Percentiles rank a stretch among this genome's conserved stretches.
These are phyloP conservation scores for Plantago elongata DNA, from an alignment of 257 asterid genomes.

Conservation along the genomic window DNA sequence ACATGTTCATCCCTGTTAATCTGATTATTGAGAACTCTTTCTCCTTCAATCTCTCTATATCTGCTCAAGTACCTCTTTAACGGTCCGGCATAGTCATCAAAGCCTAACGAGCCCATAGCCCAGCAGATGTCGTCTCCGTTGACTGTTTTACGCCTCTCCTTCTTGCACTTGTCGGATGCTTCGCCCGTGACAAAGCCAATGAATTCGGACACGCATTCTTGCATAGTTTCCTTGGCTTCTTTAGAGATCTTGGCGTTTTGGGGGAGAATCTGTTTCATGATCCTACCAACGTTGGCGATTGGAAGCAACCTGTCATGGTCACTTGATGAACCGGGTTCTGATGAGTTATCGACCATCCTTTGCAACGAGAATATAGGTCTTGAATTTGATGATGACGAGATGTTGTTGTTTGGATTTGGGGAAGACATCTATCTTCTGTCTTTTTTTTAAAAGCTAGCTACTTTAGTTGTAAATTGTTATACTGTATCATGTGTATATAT, in stretches of 20 bases:
- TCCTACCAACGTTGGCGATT: constrained; percentile 72
- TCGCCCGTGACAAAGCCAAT: constrained; percentile 65
- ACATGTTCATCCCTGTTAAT: constrained; percentile 3
- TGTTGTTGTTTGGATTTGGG: constrained; percentile 21
- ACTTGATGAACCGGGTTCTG: constrained; percentile 14
- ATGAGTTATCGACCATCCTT: constrained; percentile 34
- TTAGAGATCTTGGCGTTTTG: constrained; percentile 64
- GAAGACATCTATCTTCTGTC: constrained; percentile 23
- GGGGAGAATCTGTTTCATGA: constrained; percentile 66
- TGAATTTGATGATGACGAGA: constrained; percentile 5
- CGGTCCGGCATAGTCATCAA: constrained; percentile 48
- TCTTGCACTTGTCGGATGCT: constrained; percentile 67
- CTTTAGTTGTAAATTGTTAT: no score
- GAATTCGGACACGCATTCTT: constrained; percentile 75
- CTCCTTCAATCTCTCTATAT: constrained; percentile 57
- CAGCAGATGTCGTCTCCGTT: constrained; percentile 68
- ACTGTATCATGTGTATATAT: no score
- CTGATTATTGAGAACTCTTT: constrained; percentile 24
- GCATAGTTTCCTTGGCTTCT: constrained; percentile 77
- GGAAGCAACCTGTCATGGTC: constrained; percentile 50
- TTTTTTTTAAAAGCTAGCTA: no score
- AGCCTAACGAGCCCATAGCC: constrained; percentile 55
- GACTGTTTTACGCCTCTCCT: constrained; percentile 59
- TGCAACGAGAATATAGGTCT: constrained; percentile 20
- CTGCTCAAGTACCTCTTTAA: constrained; percentile 52